These are phyloP conservation scores for Phtheirospermum japonicum DNA, from an alignment of 257 asterid genomes.

Conservation along the genomic window DNA sequence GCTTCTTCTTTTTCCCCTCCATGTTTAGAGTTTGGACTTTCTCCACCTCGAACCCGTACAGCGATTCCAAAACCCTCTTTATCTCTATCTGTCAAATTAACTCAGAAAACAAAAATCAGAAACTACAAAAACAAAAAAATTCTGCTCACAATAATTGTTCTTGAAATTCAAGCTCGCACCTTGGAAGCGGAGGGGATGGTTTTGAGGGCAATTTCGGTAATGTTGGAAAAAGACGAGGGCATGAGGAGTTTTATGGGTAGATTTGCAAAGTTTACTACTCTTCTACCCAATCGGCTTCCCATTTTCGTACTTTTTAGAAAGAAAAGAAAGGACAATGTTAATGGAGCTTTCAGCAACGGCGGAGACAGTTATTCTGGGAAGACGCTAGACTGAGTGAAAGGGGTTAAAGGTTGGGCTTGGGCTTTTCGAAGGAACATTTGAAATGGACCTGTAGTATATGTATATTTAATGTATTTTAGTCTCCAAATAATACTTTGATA, in stretches of 20 bases:
- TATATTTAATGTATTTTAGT: no score
- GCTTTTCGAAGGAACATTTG: no score
- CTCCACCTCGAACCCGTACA: conserved; percentile 92
- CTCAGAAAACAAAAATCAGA: conserved; percentile 15
- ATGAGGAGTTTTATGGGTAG: conserved; percentile 83
- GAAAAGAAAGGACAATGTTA: background rate
- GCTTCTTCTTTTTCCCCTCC: conserved; percentile 95
- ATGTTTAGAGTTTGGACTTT: conserved; percentile 81
- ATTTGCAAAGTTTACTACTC: conserved; percentile 75
- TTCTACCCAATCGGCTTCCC: conserved; percentile 80
- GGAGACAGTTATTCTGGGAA: conserved; percentile 12
- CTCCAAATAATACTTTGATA: no score
- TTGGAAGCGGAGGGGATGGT: conserved; percentile 94
- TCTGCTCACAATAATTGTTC: background rate
- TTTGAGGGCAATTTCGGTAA: conserved; percentile 87
- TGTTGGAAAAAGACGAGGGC: conserved; percentile 81
- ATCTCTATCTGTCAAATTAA: conserved; percentile 70
- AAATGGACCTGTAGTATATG: no score
- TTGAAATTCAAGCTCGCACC: conserved; percentile 33
- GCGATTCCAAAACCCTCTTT: conserved; percentile 83
- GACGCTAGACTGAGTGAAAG: background rate
- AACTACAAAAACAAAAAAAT: background rate
- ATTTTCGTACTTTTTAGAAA: conserved; percentile 26
- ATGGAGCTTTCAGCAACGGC: conserved; percentile 33
- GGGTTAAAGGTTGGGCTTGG: background rate